Base-by-base conservation (phyloP, 1,139 yeast species). In the Nadsonia commutata region DNA sequence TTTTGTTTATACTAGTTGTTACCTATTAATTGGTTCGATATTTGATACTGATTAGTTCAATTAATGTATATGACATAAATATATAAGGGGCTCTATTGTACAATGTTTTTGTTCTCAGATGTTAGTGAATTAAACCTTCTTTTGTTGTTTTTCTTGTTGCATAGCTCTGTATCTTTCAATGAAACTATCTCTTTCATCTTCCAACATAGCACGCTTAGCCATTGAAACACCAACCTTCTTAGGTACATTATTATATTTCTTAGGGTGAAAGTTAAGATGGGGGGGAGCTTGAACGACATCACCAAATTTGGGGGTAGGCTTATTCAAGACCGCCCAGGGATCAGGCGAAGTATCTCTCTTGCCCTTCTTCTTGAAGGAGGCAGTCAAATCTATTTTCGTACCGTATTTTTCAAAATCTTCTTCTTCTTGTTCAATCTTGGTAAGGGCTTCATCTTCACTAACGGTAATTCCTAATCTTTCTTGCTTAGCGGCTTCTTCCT, bases 281-380 rank as follows among this genome's bases (percentile, higher is more conserved):
- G 70, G 70, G 3, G 70, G 70, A 13, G 63, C 52, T 38, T 63
- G 67, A 0, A 59, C 69, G 2, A 63, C 63, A 27, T 65, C 70
- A 7, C 67, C 67, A 44, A 65, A 65, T 50, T 63, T 63, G 31
- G 69, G 66, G 31, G 45, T 41, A 16, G 48, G 43, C 38, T 52
- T 50, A 36, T 60, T 56, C 20, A 65, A 49, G 16, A 50, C 52
- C 4, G 62, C 63, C 67, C 67, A 65, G 1, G 68, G 67, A 48
- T 65, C 70, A 2, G 67, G 67, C 4, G 65, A 60, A 4, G 52
- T 42, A 17, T 58, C 62, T 17, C 66, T 47, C 41, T 53, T 51
- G 9, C 48, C 45, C 43, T 48, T 45, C 46, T 49, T 51, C 40
- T 45, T 50, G 40, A 22, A 16, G 40, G 45, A 17, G 31, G 39